These are phyloP conservation scores for Brasilioporus rufonigricans DNA, from an alignment of 768 basidiomycete genomes.

Conservation along the genomic window DNA sequence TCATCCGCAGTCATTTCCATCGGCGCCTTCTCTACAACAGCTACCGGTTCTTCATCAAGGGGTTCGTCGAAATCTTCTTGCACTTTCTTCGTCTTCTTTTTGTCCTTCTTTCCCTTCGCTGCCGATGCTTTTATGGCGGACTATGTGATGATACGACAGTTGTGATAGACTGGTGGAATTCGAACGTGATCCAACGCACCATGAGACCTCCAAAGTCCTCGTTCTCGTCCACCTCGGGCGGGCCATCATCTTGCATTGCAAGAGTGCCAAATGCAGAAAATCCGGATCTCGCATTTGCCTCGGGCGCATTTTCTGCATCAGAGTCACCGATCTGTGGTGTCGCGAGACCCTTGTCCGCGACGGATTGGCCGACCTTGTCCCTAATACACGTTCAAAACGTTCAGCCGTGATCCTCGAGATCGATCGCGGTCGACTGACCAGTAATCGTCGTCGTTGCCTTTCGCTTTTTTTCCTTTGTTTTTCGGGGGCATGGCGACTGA, in stretches of 20 bases:
- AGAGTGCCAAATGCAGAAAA: slow-evolving; percentile 53
- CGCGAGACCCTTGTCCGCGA: slow-evolving; percentile 40
- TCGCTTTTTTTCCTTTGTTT: slow-evolving; percentile 85
- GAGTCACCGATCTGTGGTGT: slow-evolving; percentile 33
- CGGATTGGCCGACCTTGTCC: slow-evolving; percentile 63
- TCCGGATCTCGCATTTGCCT: slow-evolving; percentile 30
- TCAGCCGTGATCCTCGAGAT: slow-evolving; percentile 18
- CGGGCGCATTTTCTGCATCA: slow-evolving; percentile 41
- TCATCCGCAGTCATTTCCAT: slow-evolving; percentile 66
- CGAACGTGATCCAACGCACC: slow-evolving; percentile 41
- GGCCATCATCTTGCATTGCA: slow-evolving; percentile 42
- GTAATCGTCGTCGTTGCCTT: slow-evolving; percentile 73
- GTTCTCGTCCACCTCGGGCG: slow-evolving; percentile 51
- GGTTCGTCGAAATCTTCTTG: slow-evolving; percentile 33
- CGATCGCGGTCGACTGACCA: slow-evolving; percentile 50
- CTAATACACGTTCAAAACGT: slow-evolving; percentile 34
- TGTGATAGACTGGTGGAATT: neutral
- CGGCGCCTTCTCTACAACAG: slow-evolving; percentile 37
- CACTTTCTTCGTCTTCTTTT: slow-evolving; percentile 45
- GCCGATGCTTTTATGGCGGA: slow-evolving; percentile 60
- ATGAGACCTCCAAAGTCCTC: slow-evolving; percentile 75
- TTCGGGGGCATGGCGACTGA: slow-evolving; percentile 45
- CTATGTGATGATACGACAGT: slow-evolving; percentile 32
- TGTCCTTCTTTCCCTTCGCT: slow-evolving; percentile 52
- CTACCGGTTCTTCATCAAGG: slow-evolving; percentile 24